These are phyloP conservation scores for Phytopythium ostracodes DNA, from an alignment of 352 stramenopile species.

Conservation along the genomic window DNA sequence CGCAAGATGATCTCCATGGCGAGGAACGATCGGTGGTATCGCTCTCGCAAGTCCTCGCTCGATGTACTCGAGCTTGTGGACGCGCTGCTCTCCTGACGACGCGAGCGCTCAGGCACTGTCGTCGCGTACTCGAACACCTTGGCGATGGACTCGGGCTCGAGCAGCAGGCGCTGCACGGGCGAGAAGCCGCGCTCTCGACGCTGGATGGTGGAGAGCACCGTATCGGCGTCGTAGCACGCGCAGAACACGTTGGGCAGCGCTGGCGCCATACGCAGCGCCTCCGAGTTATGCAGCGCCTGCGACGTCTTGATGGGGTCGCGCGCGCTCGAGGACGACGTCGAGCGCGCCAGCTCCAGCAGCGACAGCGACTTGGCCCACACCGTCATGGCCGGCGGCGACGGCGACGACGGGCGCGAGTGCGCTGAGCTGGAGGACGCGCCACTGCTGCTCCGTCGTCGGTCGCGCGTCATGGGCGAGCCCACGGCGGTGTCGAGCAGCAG, in stretches of 20 bases:
- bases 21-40: constrained; percentile 51
- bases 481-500: constrained; percentile 4
- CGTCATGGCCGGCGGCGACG: constrained; percentile 5
- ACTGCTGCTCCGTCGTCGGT: constrained; percentile 6
- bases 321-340: constrained; percentile 22
- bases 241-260: constrained; percentile 75
- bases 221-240: constrained; percentile 70
- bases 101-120: constrained; percentile 14
- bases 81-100: neutral
- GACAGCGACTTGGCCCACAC: constrained; percentile 27
- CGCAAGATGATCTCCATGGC: constrained; percentile 70
- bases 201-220: constrained; percentile 54
- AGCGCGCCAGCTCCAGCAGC: constrained; percentile 25
- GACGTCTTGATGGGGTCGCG: constrained; percentile 60
- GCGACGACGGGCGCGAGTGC: neutral
- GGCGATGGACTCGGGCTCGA: constrained; percentile 51
- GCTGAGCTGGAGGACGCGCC: neutral
- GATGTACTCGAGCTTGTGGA: neutral
- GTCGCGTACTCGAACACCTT: constrained; percentile 67
- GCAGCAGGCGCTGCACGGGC: constrained; percentile 60
- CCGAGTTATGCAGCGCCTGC: constrained; percentile 68
- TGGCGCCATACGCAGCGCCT: constrained; percentile 53
- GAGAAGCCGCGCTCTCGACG: constrained; percentile 58
- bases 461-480: constrained; percentile 2
- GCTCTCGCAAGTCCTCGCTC: constrained; percentile 19